Evolutionary conservation across 2,329 filamentous ascomycete genomes (phyloP).

Genomic region (Metarhizium sp.): DNA sequence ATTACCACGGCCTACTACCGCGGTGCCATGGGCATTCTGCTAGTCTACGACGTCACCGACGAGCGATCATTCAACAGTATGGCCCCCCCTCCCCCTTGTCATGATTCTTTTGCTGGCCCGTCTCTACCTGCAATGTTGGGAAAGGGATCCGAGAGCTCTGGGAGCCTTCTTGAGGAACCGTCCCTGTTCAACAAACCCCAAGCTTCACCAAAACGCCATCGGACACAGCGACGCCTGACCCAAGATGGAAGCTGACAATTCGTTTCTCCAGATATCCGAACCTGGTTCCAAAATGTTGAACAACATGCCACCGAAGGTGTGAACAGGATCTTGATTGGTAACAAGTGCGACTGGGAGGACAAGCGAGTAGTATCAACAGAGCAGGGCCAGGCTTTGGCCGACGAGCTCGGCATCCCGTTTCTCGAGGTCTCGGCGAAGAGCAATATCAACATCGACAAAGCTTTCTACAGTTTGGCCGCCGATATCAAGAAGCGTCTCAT

Average conservation of each 20-base stretch:
- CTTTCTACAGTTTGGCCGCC: conserved; percentile 87
- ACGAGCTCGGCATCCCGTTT: conserved; percentile 96
- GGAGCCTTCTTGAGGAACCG: background rate
- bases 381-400: conserved; percentile 83
- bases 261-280: conserved; percentile 71
- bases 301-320: conserved; percentile 97
- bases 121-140: background rate
- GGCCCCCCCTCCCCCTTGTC: conserved; percentile 19
- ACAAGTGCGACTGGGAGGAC: conserved; percentile 99
- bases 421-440: conserved; percentile 97
- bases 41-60: conserved; percentile 98
- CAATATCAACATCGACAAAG: conserved; percentile 99
- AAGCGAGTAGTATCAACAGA: conserved; percentile 92
- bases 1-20: conserved; percentile 99
- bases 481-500: conserved; percentile 99
- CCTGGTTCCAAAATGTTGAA: conserved; percentile 98
- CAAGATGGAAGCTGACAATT: background rate
- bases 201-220: background rate
- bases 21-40: conserved; percentile 93
- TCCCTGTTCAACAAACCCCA: background rate
- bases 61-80: conserved; percentile 91
- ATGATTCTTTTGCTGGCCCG: background rate
- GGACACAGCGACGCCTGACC: background rate
- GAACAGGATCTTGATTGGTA: conserved; percentile 98
- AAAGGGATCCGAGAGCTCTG: background rate